Evolutionary conservation across 345 rosid genomes (phyloP).

Genomic region (Populus ilicifolia): DNA sequence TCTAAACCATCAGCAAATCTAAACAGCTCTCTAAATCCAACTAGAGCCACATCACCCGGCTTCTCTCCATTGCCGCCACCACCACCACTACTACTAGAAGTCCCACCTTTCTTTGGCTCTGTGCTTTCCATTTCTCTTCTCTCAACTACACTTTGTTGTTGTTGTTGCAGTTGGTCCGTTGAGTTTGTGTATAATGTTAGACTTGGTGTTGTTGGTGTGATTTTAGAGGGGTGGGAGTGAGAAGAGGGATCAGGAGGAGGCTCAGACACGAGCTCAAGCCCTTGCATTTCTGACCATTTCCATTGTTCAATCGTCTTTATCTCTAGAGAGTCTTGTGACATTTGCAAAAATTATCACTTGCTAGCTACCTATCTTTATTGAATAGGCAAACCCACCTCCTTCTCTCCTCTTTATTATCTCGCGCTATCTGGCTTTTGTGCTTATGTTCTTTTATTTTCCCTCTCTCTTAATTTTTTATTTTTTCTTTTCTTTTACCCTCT

Average conservation of each 20-base stretch:
- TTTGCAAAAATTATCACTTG: conserved; percentile 41
- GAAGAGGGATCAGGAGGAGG: conserved; percentile 15
- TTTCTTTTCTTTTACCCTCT: conserved; percentile 5
- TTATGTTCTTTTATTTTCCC: conserved; percentile 12
- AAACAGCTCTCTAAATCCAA: conserved; percentile 76
- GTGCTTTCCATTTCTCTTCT: conserved; percentile 52
- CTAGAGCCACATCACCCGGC: conserved; percentile 46
- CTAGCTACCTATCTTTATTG: conserved; percentile 19
- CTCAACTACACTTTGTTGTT: conserved; percentile 11
- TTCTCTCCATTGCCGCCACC: conserved; percentile 34
- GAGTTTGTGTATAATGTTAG: conserved; percentile 11
- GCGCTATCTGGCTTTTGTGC: conserved; percentile 34
- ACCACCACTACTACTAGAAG: background rate
- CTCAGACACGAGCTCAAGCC: conserved; percentile 77
- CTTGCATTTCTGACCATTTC: conserved; percentile 99
- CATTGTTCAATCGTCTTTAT: conserved; percentile 75
- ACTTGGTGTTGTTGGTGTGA: conserved; percentile 15
- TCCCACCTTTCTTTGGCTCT: conserved; percentile 36
- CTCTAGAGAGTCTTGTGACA: conserved; percentile 74
- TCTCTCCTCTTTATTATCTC: conserved; percentile 35
- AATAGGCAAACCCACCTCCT: conserved; percentile 27
- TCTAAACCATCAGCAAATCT: conserved; percentile 97
- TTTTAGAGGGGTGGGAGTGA: conserved; percentile 23
- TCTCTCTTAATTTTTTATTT: background rate
- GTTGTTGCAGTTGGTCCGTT: conserved; percentile 11